Evolutionary conservation across 129 eudicot genomes (phyloP), one percentile per base, ranked within the genome.

Genomic region (Artemisia argyi): DNA sequence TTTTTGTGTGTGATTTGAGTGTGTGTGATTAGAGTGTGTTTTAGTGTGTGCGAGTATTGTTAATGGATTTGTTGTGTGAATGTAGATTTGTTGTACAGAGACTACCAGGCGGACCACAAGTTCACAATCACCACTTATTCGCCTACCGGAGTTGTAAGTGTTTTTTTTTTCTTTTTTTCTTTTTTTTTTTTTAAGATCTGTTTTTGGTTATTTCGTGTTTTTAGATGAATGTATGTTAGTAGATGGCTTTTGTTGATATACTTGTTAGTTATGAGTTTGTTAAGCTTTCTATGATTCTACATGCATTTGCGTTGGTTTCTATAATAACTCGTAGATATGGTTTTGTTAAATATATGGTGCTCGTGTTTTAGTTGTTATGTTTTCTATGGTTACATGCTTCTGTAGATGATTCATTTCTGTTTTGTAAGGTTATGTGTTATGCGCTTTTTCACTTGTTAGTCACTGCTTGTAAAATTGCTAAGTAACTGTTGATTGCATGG

Each of bases 101-200:
- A 93, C 73, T 89, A 83, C 70, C 98, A 89, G 77, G 80, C 75
- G 65, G 98, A 93, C 81, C 98, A 93, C 75, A 93, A 93, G 83
- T 85, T 93, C 85, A 83, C 92, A 26, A 19, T 93, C 88, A 93
- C 98, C 11, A 93, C 98, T 79, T 87, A 79, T 85, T 88, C 98
- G 24, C 81, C 96, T 5, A 87, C 95, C 13, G 98, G 98, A 73
- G 92, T 87, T 74, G 98, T 93, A 72, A 93, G 96, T 12, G 20
- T 19, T 48, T 48, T 48, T 9, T 48, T 48, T n/a, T n/a, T n/a
- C n/a, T n/a, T n/a, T 83, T 16, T n/a, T 22, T 26, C 12, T 60
- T 28, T 39, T 61, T 12, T 28, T 19, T 48, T 48, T 48, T 9
- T 48, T 48, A 0, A 30, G 35, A 30, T 30, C 6, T 30, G 35